Conservation (phyloP, 2,329 filamentous ascomycete species). For the Talaromyces sp. region DNA sequence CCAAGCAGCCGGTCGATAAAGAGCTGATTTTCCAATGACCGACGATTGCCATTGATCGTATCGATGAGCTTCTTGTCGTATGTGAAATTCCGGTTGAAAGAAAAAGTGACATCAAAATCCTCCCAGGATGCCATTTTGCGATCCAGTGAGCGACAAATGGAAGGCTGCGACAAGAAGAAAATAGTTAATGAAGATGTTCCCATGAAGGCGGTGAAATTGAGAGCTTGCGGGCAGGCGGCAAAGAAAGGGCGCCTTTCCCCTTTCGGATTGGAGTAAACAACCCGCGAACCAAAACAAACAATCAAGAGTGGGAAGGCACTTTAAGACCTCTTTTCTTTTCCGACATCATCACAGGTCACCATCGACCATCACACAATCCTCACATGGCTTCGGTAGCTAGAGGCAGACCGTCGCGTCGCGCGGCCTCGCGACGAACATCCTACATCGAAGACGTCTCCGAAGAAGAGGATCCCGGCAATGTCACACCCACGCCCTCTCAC, state of each 20-base stretch:
- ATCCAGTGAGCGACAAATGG: neutral
- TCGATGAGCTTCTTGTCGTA: slow-evolving; percentile 61
- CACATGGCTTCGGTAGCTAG: slow-evolving; percentile 41
- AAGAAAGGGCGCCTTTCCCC: slow-evolving; percentile 30
- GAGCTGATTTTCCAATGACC: slow-evolving; percentile 64
- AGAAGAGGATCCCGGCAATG: slow-evolving; percentile 59
- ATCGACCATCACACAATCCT: slow-evolving; percentile 11
- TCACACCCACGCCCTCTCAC: slow-evolving; percentile 41
- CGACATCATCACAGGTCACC: slow-evolving; percentile 24
- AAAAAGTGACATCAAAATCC: slow-evolving; percentile 67
- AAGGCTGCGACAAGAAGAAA: neutral
- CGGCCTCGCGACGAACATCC: slow-evolving; percentile 64
- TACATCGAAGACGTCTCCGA: slow-evolving; percentile 77
- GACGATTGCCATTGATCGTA: slow-evolving; percentile 64
- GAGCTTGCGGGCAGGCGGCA: slow-evolving; percentile 25
- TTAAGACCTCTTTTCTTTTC: slow-evolving; percentile 19
- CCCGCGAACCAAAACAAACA: slow-evolving; percentile 26
- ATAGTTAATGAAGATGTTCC: neutral
- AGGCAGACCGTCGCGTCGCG: slow-evolving; percentile 58
- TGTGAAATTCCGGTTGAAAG: slow-evolving; percentile 55
- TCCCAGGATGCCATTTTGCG: slow-evolving; percentile 49
- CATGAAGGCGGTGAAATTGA: slow-evolving; percentile 15
- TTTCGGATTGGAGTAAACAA: slow-evolving; percentile 39
- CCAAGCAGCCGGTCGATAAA: slow-evolving; percentile 78
- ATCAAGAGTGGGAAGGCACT: slow-evolving; percentile 13